phyloP scores from a whole-genome alignment of 495 filamentous ascomycete species.

The Penicillium ucsense region DNA sequence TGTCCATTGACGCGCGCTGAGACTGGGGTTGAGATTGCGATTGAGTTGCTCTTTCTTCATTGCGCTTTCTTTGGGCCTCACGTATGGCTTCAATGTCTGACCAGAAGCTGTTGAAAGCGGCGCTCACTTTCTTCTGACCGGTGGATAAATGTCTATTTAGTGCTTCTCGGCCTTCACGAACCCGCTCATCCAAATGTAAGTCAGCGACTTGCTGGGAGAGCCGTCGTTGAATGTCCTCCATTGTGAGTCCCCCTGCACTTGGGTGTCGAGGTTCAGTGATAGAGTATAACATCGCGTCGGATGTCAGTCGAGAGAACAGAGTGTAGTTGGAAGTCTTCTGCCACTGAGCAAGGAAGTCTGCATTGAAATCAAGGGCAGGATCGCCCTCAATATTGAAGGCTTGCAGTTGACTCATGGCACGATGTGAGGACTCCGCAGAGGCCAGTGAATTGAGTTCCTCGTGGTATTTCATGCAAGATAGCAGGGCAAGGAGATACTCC shows the following conservation, averaged over 20 bases:
- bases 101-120: constrained; percentile 77
- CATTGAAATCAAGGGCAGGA: constrained; percentile 69
- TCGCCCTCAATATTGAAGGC: constrained; percentile 61
- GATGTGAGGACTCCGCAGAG: constrained; percentile 19
- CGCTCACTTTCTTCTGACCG: constrained; percentile 73
- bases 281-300: constrained; percentile 83
- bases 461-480: constrained; percentile 84
- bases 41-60: constrained; percentile 43
- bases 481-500: constrained; percentile 85
- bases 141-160: constrained; percentile 72
- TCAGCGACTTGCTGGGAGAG: constrained; percentile 83
- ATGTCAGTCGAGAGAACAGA: constrained; percentile 65
- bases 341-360: constrained; percentile 68
- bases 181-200: constrained; percentile 76
- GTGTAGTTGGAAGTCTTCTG: constrained; percentile 77
- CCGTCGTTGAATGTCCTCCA: constrained; percentile 89
- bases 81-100: constrained; percentile 79
- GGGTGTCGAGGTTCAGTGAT: constrained; percentile 90
- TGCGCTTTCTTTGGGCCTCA: constrained; percentile 66
- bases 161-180: constrained; percentile 66
- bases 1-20: constrained; percentile 26
- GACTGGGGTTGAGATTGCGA: constrained; percentile 2
- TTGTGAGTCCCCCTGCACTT: constrained; percentile 84
- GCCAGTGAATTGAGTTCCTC: constrained; percentile 48
- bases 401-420: constrained; percentile 26